phyloP scores from a whole-genome alignment of 2,329 filamentous ascomycete species.

The Colletotrichum chlorophyti region DNA sequence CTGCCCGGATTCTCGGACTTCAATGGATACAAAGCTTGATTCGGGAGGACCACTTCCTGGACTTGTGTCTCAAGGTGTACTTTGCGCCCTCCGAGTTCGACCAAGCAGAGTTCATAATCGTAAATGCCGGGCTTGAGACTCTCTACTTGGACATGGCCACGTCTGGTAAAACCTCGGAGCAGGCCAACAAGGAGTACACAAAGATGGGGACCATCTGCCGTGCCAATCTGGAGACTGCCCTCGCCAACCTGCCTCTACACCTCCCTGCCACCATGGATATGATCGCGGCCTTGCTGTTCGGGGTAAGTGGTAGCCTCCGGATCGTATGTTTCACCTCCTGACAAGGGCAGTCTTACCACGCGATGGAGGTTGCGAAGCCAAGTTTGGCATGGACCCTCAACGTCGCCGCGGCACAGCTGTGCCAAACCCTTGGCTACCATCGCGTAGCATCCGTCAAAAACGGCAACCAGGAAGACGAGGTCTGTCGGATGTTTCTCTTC shows the following conservation, averaged over 20 bases:
- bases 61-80: constrained; percentile 41
- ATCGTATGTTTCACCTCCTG: neutral
- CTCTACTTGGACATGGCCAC: constrained; percentile 35
- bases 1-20: constrained; percentile 11
- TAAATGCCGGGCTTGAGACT: constrained; percentile 39
- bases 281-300: constrained; percentile 32
- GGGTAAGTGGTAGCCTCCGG: constrained; percentile 20
- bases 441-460: constrained; percentile 35
- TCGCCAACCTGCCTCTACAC: constrained; percentile 39
- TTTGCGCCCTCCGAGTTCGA: constrained; percentile 38
- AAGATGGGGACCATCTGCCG: constrained; percentile 34
- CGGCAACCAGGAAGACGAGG: constrained; percentile 34
- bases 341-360: constrained; percentile 36
- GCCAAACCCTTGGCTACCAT: constrained; percentile 40
- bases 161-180: constrained; percentile 2
- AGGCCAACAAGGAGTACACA: constrained; percentile 33
- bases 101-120: constrained; percentile 41
- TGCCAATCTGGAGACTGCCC: constrained; percentile 39
- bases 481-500: constrained; percentile 53
- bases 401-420: constrained; percentile 40
- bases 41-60: constrained; percentile 37
- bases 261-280: constrained; percentile 38
- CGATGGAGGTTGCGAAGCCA: constrained; percentile 41
- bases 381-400: constrained; percentile 39
- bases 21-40: constrained; percentile 39